A percentile compares a stretch with the other conserved stretches of the same genome.
phyloP scores from a whole-genome alignment of 441 rosid genomes.

The Gossypium aridum region DNA sequence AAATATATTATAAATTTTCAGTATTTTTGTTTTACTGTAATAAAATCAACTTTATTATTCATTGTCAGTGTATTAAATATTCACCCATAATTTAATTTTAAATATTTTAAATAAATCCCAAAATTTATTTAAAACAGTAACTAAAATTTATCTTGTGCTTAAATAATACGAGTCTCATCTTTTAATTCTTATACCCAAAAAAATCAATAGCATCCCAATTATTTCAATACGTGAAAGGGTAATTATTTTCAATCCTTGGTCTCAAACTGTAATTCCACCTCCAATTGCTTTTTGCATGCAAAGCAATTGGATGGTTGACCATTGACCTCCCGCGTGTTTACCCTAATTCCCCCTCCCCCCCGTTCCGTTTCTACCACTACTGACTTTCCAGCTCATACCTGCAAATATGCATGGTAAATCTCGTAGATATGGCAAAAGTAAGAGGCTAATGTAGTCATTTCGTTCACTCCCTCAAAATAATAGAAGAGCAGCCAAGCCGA shows the following conservation, averaged over 20 bases:
- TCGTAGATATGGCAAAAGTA: not conserved
- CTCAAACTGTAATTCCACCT: not conserved
- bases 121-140: too few species aligned
- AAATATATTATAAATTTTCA: too few species aligned
- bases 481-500: constrained; percentile 32
- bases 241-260: not conserved
- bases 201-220: too few species aligned
- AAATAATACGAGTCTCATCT: too few species aligned
- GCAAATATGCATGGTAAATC: not conserved
- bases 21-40: too few species aligned
- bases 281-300: not conserved
- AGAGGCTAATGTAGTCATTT: constrained; percentile 6
- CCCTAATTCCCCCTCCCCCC: constrained; percentile 15
- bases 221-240: not conserved
- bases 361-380: constrained; percentile 47
- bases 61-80: too few species aligned
- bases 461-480: constrained; percentile 19
- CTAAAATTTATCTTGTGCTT: too few species aligned
- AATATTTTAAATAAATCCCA: too few species aligned
- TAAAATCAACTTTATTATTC: too few species aligned
- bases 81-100: too few species aligned
- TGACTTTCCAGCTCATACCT: not conserved
- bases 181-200: too few species aligned
- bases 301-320: constrained; percentile 27
- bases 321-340: constrained; percentile 41